A percentile compares a stretch with the other conserved stretches of the same genome.
phyloP scores from a whole-genome alignment of 306 rosid genomes.

The Cercis canadensis region DNA sequence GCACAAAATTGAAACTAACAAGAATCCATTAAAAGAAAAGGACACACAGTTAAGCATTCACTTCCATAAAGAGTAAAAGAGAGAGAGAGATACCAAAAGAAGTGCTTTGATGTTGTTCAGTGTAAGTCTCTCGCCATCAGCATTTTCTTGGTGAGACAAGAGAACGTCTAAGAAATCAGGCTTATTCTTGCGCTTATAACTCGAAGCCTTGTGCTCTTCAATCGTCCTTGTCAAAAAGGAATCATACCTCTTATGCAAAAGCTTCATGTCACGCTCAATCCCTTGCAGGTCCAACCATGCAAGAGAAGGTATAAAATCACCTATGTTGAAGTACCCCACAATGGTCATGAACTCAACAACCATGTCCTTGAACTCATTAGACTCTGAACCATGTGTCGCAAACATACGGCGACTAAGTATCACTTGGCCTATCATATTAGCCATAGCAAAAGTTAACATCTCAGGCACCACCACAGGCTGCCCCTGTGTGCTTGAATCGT shows the following conservation, averaged over 20 bases:
- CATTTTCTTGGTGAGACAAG: conserved; percentile 4
- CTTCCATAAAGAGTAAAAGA: not conserved
- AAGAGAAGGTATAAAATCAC: conserved; percentile 39
- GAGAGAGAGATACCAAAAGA: conserved; percentile 1
- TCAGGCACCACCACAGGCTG: conserved; percentile 35
- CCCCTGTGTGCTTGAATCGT: conserved; percentile 23
- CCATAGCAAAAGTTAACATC: conserved; percentile 37
- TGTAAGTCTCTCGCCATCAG: conserved; percentile 10
- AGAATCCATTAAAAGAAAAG: too few species aligned
- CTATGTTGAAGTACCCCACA: conserved; percentile 41
- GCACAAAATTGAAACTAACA: too few species aligned
- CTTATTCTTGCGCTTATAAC: conserved; percentile 27
- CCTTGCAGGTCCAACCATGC: conserved; percentile 43
- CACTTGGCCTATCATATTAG: conserved; percentile 46
- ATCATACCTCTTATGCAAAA: conserved; percentile 32
- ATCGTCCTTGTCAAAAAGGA: conserved; percentile 38
- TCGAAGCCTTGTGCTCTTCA: conserved; percentile 31
- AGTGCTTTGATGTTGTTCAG: conserved; percentile 35
- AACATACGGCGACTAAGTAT: conserved; percentile 40
- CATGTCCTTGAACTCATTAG: conserved; percentile 51
- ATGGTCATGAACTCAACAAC: conserved; percentile 47
- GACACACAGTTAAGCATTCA: too few species aligned
- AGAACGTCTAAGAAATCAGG: conserved; percentile 43
- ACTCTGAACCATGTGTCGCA: conserved; percentile 30
- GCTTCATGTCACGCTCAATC: conserved; percentile 41